Percentiles rank a stretch among this genome's conserved stretches.
phyloP scores from a whole-genome alignment of 2,329 filamentous ascomycete species.

The Alternaria consortialis region DNA sequence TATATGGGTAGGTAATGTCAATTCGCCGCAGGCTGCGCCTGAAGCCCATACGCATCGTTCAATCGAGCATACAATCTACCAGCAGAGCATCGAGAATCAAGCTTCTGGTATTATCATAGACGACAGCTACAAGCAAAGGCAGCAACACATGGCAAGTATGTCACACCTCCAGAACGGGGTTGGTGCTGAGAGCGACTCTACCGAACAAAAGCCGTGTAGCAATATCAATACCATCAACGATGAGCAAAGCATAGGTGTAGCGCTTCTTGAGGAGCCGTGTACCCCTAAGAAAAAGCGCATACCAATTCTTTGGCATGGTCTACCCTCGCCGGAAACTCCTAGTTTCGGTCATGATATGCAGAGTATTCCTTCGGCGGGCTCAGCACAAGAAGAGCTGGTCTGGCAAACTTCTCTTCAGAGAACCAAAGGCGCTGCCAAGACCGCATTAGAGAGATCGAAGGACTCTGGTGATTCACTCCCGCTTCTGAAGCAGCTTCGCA shows the following conservation, averaged over 20 bases:
- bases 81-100: neutral
- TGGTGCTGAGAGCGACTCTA: rapidly evolving
- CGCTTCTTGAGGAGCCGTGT: neutral
- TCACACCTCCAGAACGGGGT: neutral
- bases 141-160: neutral
- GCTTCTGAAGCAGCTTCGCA: neutral
- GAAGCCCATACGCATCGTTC: neutral
- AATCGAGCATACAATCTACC: neutral
- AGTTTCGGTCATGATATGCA: neutral
- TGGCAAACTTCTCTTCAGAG: neutral
- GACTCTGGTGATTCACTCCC: neutral
- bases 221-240: neutral
- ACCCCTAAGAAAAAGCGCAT: slow-evolving; percentile 6
- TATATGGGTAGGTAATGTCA: neutral
- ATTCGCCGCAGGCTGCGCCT: slow-evolving; percentile 1
- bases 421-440: neutral
- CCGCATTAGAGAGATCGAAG: neutral
- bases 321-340: slow-evolving; percentile 21
- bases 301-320: slow-evolving; percentile 11
- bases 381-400: neutral
- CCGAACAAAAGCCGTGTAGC: neutral
- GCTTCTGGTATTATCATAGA: too few relatives aligned
- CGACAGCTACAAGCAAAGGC: neutral
- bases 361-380: neutral
- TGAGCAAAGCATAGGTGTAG: too few relatives aligned